Conservation (phyloP, 768 basidiomycete genomes). For the Rhizopogon vinicolor region DNA sequence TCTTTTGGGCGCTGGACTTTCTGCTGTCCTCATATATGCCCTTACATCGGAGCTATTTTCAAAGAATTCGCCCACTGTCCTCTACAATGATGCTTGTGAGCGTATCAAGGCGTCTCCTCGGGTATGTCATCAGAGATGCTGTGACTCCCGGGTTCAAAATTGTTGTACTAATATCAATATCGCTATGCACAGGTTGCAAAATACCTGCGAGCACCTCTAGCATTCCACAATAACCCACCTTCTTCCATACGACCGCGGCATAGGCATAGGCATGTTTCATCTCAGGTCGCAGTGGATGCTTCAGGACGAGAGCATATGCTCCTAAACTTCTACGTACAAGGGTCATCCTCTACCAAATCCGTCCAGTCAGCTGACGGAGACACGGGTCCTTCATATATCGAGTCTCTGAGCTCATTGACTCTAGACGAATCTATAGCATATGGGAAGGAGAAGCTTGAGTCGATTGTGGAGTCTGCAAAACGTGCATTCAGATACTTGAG, state of each 20-base stretch:
- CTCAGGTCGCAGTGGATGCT: conserved; percentile 70
- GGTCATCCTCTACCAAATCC: conserved; percentile 39
- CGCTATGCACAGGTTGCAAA: conserved; percentile 49
- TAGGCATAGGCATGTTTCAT: conserved; percentile 76
- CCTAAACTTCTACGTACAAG: conserved; percentile 78
- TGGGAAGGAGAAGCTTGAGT: conserved; percentile 37
- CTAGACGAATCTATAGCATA: conserved; percentile 49
- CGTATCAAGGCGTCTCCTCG: conserved; percentile 41
- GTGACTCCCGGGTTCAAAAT: not conserved
- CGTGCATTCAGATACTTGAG: conserved; percentile 68
- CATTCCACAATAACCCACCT: conserved; percentile 81
- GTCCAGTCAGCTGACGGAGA: conserved; percentile 27
- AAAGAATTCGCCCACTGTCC: conserved; percentile 81
- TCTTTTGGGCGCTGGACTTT: conserved; percentile 76
- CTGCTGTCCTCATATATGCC: conserved; percentile 68
- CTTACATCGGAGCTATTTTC: conserved; percentile 82
- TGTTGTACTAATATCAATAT: not conserved
- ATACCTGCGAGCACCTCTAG: conserved; percentile 62
- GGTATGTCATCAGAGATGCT: conserved; percentile 25
- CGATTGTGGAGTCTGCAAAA: conserved; percentile 46
- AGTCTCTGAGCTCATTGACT: conserved; percentile 48
- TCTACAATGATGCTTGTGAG: conserved; percentile 60
- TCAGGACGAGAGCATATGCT: conserved; percentile 80
- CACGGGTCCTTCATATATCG: conserved; percentile 30
- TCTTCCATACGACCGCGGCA: conserved; percentile 73